These are phyloP conservation scores for Trametes versicolor DNA, from an alignment of 1,284 basidiomycete species.

Conservation along the genomic window DNA sequence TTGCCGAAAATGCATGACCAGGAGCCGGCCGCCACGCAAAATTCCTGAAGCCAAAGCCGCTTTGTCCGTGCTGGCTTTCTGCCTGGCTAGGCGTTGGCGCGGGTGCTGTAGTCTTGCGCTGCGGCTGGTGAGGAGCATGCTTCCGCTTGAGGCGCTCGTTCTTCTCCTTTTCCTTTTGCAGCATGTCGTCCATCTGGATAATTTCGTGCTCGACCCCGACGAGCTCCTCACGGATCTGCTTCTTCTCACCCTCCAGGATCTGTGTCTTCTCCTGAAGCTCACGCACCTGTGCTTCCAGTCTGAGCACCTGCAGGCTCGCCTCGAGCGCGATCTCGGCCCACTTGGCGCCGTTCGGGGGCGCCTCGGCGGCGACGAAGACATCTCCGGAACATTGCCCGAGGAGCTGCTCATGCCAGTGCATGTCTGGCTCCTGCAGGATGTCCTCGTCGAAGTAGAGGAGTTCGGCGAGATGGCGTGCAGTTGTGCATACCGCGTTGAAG, in stretches of 20 bases:
- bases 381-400: constrained; percentile 67
- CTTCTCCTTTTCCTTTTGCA: constrained; percentile 14
- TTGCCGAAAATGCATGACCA: background rate
- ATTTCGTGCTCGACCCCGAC: constrained; percentile 23
- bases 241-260: constrained; percentile 46
- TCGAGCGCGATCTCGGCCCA: constrained; percentile 52
- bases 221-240: constrained; percentile 28
- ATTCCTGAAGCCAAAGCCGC: background rate
- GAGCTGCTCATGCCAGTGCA: constrained; percentile 72
- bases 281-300: constrained; percentile 51
- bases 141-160: background rate
- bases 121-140: background rate
- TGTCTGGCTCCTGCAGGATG: constrained; percentile 52
- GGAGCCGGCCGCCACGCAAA: too few species aligned
- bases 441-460: constrained; percentile 59
- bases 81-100: background rate
- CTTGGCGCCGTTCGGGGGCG: constrained; percentile 31
- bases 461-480: constrained; percentile 55
- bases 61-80: too few species aligned
- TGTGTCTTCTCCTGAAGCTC: constrained; percentile 47
- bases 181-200: constrained; percentile 42
- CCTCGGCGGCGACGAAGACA: constrained; percentile 51
- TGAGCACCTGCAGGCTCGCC: constrained; percentile 57
- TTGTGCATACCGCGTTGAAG: constrained; percentile 50
- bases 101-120: background rate